Conservation (phyloP, 78 protist genomes). For the Speleostelium caveatum region DNA sequence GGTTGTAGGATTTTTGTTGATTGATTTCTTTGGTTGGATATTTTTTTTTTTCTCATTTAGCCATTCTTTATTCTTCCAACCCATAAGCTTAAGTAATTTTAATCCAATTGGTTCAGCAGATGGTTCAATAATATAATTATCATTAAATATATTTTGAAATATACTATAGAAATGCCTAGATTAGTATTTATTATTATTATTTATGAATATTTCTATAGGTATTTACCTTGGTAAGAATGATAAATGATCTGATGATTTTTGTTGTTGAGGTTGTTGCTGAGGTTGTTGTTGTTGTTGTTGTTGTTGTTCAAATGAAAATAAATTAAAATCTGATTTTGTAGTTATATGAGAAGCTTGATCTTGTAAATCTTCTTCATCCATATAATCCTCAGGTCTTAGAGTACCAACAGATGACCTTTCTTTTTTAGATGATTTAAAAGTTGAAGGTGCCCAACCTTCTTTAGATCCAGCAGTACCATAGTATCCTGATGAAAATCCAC, state of each 20-base stretch:
- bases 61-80: constrained; percentile 31
- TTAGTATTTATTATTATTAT: background rate
- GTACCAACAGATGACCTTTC: constrained; percentile 3
- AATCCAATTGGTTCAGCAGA: constrained; percentile 63
- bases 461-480: constrained; percentile 95
- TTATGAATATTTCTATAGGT: background rate
- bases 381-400: constrained; percentile 84
- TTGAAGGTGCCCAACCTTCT: constrained; percentile 92
- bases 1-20: background rate
- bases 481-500: constrained; percentile 98
- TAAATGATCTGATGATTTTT: too few relatives aligned
- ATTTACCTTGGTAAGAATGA: background rate
- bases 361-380: constrained; percentile 93
- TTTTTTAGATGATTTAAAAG: constrained; percentile 71
- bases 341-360: constrained; percentile 38
- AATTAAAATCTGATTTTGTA: constrained; percentile 66
- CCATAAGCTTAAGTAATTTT: constrained; percentile 64
- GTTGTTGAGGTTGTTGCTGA: too few relatives aligned
- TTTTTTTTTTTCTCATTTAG: constrained; percentile 1
- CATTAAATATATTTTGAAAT: constrained; percentile 1
- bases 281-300: background rate
- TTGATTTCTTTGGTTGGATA: background rate
- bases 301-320: constrained; percentile 6
- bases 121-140: constrained; percentile 31
- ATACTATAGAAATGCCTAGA: background rate